A percentile compares a stretch with the other conserved stretches of the same genome.
Conservation (phyloP, 2,329 filamentous ascomycete genomes). For the Salinomyces thailandicus region DNA sequence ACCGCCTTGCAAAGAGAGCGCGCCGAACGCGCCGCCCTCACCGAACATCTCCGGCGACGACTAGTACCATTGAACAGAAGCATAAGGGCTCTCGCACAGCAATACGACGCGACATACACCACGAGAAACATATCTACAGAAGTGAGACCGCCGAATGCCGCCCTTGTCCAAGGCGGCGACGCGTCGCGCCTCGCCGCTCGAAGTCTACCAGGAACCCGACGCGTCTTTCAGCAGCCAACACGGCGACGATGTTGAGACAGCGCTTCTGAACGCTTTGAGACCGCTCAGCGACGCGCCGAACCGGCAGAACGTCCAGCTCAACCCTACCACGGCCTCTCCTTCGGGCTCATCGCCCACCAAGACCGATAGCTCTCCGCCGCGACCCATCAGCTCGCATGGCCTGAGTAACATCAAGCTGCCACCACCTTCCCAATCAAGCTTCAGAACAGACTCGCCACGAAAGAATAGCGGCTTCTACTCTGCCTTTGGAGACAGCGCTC, state of each 20-base stretch:
- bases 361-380: constrained; percentile 48
- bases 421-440: constrained; percentile 47
- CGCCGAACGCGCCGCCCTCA: no score
- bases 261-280: constrained; percentile 37
- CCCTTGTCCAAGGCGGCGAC: constrained; percentile 30
- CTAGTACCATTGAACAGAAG: no score
- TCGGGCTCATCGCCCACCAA: constrained; percentile 62
- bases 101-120: neutral
- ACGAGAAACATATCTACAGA: neutral
- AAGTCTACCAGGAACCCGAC: constrained; percentile 49
- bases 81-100: no score
- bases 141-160: neutral
- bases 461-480: constrained; percentile 44
- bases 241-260: constrained; percentile 41
- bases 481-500: constrained; percentile 23
- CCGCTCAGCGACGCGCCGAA: constrained; percentile 37
- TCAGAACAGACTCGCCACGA: constrained; percentile 55
- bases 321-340: constrained; percentile 45
- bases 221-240: constrained; percentile 24
- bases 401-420: constrained; percentile 59
- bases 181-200: constrained; percentile 45
- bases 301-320: constrained; percentile 55
- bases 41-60: no score
- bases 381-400: constrained; percentile 50
- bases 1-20: no score